phyloP scores from a whole-genome alignment of 345 rosid species.

The Garcia nutans region DNA sequence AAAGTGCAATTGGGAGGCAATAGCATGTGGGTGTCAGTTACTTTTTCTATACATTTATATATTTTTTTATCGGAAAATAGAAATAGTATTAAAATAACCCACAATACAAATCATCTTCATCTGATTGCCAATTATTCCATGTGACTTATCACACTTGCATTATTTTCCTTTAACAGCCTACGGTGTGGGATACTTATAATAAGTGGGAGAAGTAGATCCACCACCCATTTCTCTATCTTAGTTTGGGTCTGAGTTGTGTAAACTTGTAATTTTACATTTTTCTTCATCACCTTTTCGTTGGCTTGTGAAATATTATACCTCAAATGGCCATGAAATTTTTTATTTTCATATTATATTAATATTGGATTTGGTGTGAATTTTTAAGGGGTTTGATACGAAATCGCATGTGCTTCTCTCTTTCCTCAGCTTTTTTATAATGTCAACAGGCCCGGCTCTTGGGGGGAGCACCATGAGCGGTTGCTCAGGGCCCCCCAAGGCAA shows the following conservation, averaged over 20 bases:
- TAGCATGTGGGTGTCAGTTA: slow-evolving; percentile 39
- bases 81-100: too few species aligned
- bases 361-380: slow-evolving; percentile 30
- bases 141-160: slow-evolving; percentile 34
- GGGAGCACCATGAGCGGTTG: too few species aligned
- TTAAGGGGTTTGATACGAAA: slow-evolving; percentile 5
- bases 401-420: slow-evolving; percentile 16
- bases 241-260: not conserved
- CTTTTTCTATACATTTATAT: slow-evolving; percentile 30
- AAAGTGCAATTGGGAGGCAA: slow-evolving; percentile 35
- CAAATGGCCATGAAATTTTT: not conserved
- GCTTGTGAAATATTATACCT: slow-evolving; percentile 20
- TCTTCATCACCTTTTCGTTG: slow-evolving; percentile 11
- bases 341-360: not conserved
- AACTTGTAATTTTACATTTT: slow-evolving; percentile 9
- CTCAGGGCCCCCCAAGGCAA: too few species aligned
- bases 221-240: not conserved
- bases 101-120: too few species aligned
- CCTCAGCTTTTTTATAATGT: not conserved
- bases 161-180: slow-evolving; percentile 27
- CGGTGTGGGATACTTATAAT: slow-evolving; percentile 1
- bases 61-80: too few species aligned
- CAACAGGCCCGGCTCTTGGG: too few species aligned
- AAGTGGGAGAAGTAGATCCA: slow-evolving; percentile 19
- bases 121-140: slow-evolving; percentile 29